Evolutionary conservation across 2,329 filamentous ascomycete genomes (phyloP).

Genomic region (Arthroderma sp.): DNA sequence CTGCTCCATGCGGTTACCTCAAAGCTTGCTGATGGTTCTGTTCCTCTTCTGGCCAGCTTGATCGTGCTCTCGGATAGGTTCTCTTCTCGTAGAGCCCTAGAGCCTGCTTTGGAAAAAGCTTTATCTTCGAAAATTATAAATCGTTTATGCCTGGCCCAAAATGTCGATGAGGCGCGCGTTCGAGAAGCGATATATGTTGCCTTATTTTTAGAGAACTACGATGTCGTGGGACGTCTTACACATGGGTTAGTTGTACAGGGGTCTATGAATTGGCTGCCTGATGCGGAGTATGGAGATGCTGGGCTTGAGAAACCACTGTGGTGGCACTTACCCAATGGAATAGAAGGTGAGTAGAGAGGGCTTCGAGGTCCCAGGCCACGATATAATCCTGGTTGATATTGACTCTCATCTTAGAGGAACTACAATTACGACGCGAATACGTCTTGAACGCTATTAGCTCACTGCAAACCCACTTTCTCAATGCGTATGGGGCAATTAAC

Average conservation of each 20-base stretch:
- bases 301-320: constrained; percentile 18
- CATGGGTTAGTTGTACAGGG: constrained; percentile 25
- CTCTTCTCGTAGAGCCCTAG: neutral
- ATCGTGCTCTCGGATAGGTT: constrained; percentile 8
- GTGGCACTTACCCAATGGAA: constrained; percentile 23
- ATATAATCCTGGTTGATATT: neutral
- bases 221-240: constrained; percentile 19
- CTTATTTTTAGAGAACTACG: constrained; percentile 17
- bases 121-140: constrained; percentile 6
- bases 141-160: constrained; percentile 16
- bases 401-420: constrained; percentile 22
- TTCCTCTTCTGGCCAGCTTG: constrained; percentile 8
- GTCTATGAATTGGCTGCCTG: constrained; percentile 24
- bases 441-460: constrained; percentile 31
- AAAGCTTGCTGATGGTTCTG: constrained; percentile 4
- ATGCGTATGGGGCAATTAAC: constrained; percentile 27
- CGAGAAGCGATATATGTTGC: constrained; percentile 29
- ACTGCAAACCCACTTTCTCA: constrained; percentile 30
- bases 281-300: constrained; percentile 13
- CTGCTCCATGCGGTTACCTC: neutral
- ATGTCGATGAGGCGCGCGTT: constrained; percentile 25
- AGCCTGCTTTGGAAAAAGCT: neutral
- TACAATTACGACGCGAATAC: constrained; percentile 28
- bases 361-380: too few relatives aligned
- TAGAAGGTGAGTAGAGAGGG: constrained; percentile 24